phyloP scores from a whole-genome alignment of 2,329 filamentous ascomycete genomes.

The Parasarocladium wereldwijsianum region DNA sequence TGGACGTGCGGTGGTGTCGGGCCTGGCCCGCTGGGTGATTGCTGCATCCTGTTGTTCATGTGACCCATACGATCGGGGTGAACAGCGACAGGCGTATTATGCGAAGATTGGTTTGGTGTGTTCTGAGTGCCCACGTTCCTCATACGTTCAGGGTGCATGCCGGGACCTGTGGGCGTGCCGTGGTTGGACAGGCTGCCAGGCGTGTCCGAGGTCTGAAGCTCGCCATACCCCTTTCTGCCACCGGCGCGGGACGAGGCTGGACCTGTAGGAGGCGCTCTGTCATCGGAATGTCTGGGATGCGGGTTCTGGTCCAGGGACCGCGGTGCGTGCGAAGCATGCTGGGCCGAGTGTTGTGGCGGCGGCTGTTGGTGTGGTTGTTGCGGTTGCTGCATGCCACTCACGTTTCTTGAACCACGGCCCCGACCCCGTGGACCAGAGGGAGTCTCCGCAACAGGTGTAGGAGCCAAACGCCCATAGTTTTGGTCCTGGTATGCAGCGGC shows the following conservation, averaged over 20 bases:
- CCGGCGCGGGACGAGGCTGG: constrained; percentile 1
- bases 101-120: constrained; percentile 11
- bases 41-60: constrained; percentile 17
- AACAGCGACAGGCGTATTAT: constrained; percentile 19
- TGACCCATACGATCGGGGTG: constrained; percentile 37
- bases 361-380: too few species aligned
- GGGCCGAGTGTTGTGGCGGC: too few species aligned
- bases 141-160: constrained; percentile 27
- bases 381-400: too few species aligned
- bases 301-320: too few species aligned
- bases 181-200: constrained; percentile 13
- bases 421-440: constrained; percentile 43
- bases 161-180: constrained; percentile 12
- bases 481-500: constrained; percentile 37
- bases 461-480: constrained; percentile 44
- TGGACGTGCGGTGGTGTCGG: constrained; percentile 19
- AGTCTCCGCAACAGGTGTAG: constrained; percentile 27
- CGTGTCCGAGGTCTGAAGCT: too few species aligned
- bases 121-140: constrained; percentile 22
- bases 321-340: too few species aligned
- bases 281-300: neutral
- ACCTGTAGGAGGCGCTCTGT: constrained; percentile 4
- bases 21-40: constrained; percentile 8
- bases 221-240: constrained; percentile 24
- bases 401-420: too few species aligned